Conservation (phyloP, 768 basidiomycete genomes). For the Boletus tomentosulus region DNA sequence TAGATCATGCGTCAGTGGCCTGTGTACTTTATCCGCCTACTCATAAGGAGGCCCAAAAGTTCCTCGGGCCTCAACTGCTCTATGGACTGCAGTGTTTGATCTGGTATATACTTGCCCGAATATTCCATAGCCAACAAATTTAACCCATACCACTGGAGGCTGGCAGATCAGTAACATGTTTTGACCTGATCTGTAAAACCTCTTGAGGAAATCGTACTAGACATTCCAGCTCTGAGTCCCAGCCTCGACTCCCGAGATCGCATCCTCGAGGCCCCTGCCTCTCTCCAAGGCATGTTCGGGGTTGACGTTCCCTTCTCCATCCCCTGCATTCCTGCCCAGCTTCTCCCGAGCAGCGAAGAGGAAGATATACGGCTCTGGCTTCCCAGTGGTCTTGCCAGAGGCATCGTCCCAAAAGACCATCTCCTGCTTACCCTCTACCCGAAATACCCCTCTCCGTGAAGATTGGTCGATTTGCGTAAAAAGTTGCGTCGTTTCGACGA, state of each 20-base stretch:
- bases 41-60: conserved; percentile 69
- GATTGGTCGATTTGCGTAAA: conserved; percentile 61
- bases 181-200: background rate
- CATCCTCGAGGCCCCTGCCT: conserved; percentile 72
- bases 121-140: conserved; percentile 55
- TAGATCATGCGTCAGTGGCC: background rate
- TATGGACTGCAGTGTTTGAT: conserved; percentile 57
- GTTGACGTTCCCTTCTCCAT: conserved; percentile 30
- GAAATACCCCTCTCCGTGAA: conserved; percentile 39
- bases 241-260: conserved; percentile 70
- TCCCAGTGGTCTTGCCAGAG: conserved; percentile 55
- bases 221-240: conserved; percentile 85
- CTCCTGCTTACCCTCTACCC: conserved; percentile 28
- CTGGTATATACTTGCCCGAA: conserved; percentile 46
- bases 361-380: conserved; percentile 82
- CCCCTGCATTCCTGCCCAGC: conserved; percentile 55
- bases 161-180: background rate
- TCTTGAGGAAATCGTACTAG: conserved; percentile 45
- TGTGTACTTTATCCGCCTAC: background rate
- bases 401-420: conserved; percentile 69
- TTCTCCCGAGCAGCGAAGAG: conserved; percentile 62
- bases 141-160: conserved; percentile 69
- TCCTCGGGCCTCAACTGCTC: conserved; percentile 75
- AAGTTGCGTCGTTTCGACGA: conserved; percentile 66
- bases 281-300: conserved; percentile 45